Evolutionary conservation across 2,329 filamentous ascomycete genomes (phyloP), one percentile per base, ranked within the genome.

Genomic region (Parastagonospora nodorum): DNA sequence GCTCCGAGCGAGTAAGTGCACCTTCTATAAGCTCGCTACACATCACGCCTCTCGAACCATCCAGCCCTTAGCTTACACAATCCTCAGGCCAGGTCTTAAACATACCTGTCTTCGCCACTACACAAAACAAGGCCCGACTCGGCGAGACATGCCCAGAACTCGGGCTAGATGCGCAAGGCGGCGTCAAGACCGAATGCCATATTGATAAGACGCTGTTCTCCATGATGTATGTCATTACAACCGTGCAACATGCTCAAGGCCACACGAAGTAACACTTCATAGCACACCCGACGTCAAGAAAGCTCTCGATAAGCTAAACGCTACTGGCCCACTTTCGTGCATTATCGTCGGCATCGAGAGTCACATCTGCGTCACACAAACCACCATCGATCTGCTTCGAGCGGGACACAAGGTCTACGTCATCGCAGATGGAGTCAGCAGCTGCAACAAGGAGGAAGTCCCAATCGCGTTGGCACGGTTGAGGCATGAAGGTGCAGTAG

Each of bases 311-410:
- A 66, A 66, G 16, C 67, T 78, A 32, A 69, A 61, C 27, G 52
- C 51, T 42, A 58, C 35, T 38, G 61, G 57, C 1, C 67, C 60
- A 3, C 45, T 67, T 4, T 58, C 75, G 5, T 82, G 91, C 45
- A 88, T 90, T 48, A 85, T 97, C 56, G 88, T 96, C 12, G 93
- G 93, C 32, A 96, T 97, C 69, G 93, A 97, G 76, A 84, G 85
- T 35, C 93, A 97, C 76, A 94, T 97, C 71, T 97, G 93, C 79
- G 86, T 97, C 28, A 92, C 90, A 53, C 93, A 97, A 80, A 97
- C 93, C 2, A 60, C 69, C 12, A 80, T 97, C 36, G 93, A 97
- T 77, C 77, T 96, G 42, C 77, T 94, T 37, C 78, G 80, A 16
- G 81, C 82, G 1, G 92, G 92, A 1, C 90, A 96, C 74, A 79